Base-by-base conservation (phyloP, 352 stramenopile species). In the Hyaloperonospora brassicae region DNA sequence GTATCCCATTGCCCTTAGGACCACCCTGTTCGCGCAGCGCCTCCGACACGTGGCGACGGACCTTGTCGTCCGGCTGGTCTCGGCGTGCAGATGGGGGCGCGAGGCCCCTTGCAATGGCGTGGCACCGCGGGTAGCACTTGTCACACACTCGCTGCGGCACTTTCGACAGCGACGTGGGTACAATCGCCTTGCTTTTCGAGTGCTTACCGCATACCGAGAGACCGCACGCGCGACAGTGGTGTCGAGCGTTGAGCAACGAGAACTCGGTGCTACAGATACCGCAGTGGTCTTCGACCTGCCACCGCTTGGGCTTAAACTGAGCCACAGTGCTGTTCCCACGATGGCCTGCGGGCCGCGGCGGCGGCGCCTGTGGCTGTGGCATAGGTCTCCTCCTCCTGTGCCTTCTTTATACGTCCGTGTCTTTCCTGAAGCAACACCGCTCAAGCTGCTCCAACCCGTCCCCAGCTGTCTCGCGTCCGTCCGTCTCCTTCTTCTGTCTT, bases 161-260 rank as follows among this genome's bases (percentile, higher is more conserved):
- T 47, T 74, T 69, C 6, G 79, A 88, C 30, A 87, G 72, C 52
- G 76, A 87, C 22, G 72, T 72, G 35, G 77, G 76, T 50, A 93
- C 69, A 22, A 86, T 55, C 12, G 78, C 76, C 59, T 75, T 76
- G 66, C 85, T 75, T 42, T 61, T 60, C 55, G 78, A 89, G 68
- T 93, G 82, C 36, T 76, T 83, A 36, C 70, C 64, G 59, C 82
- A 93, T 17, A 93, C 81, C 7, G 79, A 93, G 24, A 68, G 49
- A 46, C 82, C 82, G 48, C 82, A 93, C 56, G 81, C 64, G 34
- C 82, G 78, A 59, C 82, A 93, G 62, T 93, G 82, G 58, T 93
- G 82, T 27, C 82, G 78, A n/a, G 57, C 58, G 44, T 76, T 76
- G 47, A 93, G 50, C 53, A 78, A 68, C 55, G 58, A 72, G 57